Evolutionary conservation across 108 stramenopile genomes (phyloP), one percentile per base, ranked within the genome.

Genomic region (Nitzschia sp.): DNA sequence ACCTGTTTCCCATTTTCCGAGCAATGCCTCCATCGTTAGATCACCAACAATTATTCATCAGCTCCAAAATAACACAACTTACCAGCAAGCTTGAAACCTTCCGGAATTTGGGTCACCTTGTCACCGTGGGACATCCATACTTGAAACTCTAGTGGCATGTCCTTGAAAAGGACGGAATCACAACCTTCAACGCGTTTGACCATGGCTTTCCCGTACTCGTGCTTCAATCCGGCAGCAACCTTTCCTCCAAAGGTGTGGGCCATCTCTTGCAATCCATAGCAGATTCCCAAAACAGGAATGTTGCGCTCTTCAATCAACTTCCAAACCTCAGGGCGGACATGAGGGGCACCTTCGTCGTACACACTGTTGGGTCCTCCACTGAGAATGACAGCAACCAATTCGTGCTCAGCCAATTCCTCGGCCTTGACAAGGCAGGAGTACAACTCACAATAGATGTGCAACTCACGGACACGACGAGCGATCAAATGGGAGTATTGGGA

Each of bases 81-180:
- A 90, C 89, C 89, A 55, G 89, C 89, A 43, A 77, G 63, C 44
- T 84, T 85, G 68, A 97, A 99, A n/a, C 97, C 97, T 15, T 84
- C 80, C 0, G 98, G 96, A 17, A 95, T 83, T 42, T 67, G 72
- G 55, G 80, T 82, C 20, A 98, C 69, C 76, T 97, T 98, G 66
- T 99, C 99, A n/a, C 97, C 97, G 78, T 99, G 99, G 61, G 91
- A 92, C 99, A 99, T 99, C 97, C 97, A 98, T 86, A 98, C 88
- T 69, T 85, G 82, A 69, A 92, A 85, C 34, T 90, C 83, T 11
- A 86, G 76, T 24, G 94, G 93, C 48, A 95, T 73, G 34, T 85
- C 94, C 8, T 83, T 86, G 57, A 97, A 83, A n/a, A 98, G 59
- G 9, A 38, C 48, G 41, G 80, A 82, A 34, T 84, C 53, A 73